Percentiles rank a stretch among this genome's conserved stretches.
Evolutionary conservation across 1,284 basidiomycete genomes (phyloP).

Genomic region (Ustilago loliicola): DNA sequence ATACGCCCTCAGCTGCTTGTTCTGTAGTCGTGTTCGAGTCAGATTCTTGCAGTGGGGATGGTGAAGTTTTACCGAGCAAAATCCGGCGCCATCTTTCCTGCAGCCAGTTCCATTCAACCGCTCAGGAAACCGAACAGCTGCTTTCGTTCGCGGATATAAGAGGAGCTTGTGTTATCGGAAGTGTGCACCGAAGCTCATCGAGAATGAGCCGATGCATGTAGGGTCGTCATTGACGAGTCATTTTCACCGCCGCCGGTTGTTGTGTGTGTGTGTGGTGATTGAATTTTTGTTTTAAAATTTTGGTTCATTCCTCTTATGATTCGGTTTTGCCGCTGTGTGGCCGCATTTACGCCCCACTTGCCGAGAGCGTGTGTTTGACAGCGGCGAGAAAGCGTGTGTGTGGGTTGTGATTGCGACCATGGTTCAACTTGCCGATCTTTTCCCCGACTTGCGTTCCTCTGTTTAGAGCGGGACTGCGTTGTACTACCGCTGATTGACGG

Average conservation of each 20-base stretch:
- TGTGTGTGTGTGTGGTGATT: background rate
- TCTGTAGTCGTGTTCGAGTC: background rate
- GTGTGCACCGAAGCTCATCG: background rate
- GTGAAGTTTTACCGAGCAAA: conserved; percentile 4
- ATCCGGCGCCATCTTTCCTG: too few relatives aligned
- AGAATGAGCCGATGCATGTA: background rate
- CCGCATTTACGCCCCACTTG: background rate
- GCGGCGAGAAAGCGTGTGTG: background rate
- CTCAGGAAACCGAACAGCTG: background rate
- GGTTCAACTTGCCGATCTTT: background rate
- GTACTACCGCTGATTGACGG: too few relatives aligned
- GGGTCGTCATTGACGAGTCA: background rate
- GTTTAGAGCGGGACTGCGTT: too few relatives aligned
- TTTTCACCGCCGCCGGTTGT: background rate
- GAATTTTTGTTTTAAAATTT: background rate
- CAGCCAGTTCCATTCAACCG: background rate
- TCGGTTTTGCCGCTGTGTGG: background rate
- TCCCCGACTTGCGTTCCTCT: background rate
- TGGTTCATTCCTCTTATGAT: background rate
- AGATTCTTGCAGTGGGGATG: background rate
- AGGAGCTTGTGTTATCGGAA: background rate
- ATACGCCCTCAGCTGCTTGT: background rate
- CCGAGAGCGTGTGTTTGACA: background rate
- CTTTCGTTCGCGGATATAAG: background rate
- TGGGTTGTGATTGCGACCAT: background rate